Evolutionary conservation across 2,329 filamentous ascomycete genomes (phyloP).

Genomic region (Aspergillus sp.): DNA sequence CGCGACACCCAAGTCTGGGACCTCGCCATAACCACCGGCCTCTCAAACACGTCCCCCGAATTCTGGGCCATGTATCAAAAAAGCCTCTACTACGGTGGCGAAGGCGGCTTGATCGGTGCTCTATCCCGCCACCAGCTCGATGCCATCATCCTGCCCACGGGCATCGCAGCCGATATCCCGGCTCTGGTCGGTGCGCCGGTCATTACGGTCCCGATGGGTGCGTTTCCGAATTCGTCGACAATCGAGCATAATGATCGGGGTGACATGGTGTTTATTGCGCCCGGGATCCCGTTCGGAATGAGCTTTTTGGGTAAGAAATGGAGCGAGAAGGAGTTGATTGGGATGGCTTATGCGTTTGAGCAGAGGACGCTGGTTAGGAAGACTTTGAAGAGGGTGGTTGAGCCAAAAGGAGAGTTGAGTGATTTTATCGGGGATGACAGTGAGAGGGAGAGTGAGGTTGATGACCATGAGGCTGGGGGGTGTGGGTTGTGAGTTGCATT

Average conservation of each 20-base stretch:
- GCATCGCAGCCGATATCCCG: constrained; percentile 48
- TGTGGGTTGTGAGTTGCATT: neutral
- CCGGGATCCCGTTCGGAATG: constrained; percentile 62
- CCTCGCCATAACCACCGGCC: constrained; percentile 50
- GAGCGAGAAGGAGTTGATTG: constrained; percentile 62
- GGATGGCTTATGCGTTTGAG: constrained; percentile 68
- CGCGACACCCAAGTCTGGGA: constrained; percentile 62
- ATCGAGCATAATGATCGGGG: constrained; percentile 43
- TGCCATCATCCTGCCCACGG: constrained; percentile 61
- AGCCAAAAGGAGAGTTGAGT: constrained; percentile 48
- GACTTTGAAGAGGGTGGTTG: constrained; percentile 50
- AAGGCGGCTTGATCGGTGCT: constrained; percentile 62
- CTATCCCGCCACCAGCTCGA: constrained; percentile 58
- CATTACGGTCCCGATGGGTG: constrained; percentile 63
- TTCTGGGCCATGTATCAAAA: constrained; percentile 60
- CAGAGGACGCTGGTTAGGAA: constrained; percentile 54
- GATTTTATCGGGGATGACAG: neutral
- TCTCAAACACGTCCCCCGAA: constrained; percentile 55
- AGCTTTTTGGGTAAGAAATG: constrained; percentile 62
- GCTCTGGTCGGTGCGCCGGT: constrained; percentile 61
- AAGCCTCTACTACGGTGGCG: constrained; percentile 55
- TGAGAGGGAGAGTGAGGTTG: neutral
- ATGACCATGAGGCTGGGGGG: neutral
- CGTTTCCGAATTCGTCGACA: constrained; percentile 50
- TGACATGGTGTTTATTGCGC: constrained; percentile 54